Base-by-base conservation (phyloP, 2,329 filamentous ascomycete genomes). In the Fusarium caatingaense region DNA sequence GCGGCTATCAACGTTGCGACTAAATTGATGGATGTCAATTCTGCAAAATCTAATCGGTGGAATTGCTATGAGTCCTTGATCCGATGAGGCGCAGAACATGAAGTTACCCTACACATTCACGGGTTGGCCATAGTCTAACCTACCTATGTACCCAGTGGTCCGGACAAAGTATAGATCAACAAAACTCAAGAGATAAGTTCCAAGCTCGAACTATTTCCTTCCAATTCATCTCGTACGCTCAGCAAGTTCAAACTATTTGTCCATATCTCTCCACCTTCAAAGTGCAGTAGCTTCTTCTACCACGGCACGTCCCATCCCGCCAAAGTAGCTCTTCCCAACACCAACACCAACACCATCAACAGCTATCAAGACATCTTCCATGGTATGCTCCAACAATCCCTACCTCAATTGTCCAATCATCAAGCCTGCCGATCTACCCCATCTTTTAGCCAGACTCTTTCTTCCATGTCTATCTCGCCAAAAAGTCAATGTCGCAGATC, bases 291-390 rank as follows among this genome's bases (percentile, higher is more conserved):
- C 55, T 41, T 37, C 42, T 41, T 34, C 40, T 30, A 41, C 25
- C 30, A 40, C 72, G 69, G 72, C 64, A 74, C 71, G 66, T 67
- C 64, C 69, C 67, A 74, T 74, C 60, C 64, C 72, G 72, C 50
- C 27, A 49, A 53, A 49, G 37, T 18, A 20, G 37, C 60, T 51
- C 40, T 57, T 54, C 12, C 27, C 55, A 20, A 25, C 23, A 57
- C 59, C 40, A n/a, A 25, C 21, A 57, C 59, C 40, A 40, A 25
- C 23, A 62, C 41, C 20, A 51, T 50, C n/a, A 48, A 20, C 63
- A 56, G 53, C 60, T 68, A 68, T 58, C 42, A 71, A 65, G 30
- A 49, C 66, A 60, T 55, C 16, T 25, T 30, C 28, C 45, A n/a
- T 51, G 44, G 8, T 18, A 27, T 58, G 20, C 60, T 51, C 55